Base-by-base conservation (phyloP, 2,329 filamentous ascomycete genomes). In the Botrytis porri region DNA sequence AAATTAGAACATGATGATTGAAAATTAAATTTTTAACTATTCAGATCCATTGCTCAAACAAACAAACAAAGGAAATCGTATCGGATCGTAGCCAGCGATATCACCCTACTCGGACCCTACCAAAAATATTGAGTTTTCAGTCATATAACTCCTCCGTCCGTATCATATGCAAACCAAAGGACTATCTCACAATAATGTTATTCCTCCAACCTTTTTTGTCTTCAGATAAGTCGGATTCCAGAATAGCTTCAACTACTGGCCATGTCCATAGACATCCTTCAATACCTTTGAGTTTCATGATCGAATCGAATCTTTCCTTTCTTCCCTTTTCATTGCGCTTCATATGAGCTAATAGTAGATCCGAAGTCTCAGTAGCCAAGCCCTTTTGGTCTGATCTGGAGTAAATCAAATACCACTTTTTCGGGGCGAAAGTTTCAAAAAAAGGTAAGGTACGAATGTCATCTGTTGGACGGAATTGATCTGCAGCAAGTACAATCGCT, bases 391-490 rank as follows among this genome's bases (percentile, higher is more conserved):
- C 25, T 14, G 12, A 25, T 51, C 12, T 3, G 12, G 51, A 54
- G 51, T 29, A 54, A 29, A 54, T 12, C 1, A 54, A 3, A 54
- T 29, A 54, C 14, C n/a, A 1, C 25, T 16, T n/a, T 54, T 54
- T 54, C 25, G 3, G 0, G 14, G 51, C 25, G 8, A 16, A 7
- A 16, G 0, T 0, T 7, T n/a, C 4, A 16, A 16, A 0, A 16
- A 16, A 29, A 29, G 51, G 12, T 25, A 12, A 12, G 9, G 10
- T 6, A 54, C 10, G 0, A 25, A 12, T 12, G 48, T n/a, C 12
- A 6, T 14, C 10, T n/a, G 4, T 25, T n/a, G 3, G 4, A 4
- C 12, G 0, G 4, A n/a, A 25, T n/a, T 2, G 10, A 3, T 14
- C 10, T 1, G 2, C 9, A 51, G 10, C 10, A 4, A 1, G n/a